A percentile compares a stretch with the other conserved stretches of the same genome.
phyloP scores from a whole-genome alignment of 2,329 filamentous ascomycete genomes.

The Penicillium brasilianum region DNA sequence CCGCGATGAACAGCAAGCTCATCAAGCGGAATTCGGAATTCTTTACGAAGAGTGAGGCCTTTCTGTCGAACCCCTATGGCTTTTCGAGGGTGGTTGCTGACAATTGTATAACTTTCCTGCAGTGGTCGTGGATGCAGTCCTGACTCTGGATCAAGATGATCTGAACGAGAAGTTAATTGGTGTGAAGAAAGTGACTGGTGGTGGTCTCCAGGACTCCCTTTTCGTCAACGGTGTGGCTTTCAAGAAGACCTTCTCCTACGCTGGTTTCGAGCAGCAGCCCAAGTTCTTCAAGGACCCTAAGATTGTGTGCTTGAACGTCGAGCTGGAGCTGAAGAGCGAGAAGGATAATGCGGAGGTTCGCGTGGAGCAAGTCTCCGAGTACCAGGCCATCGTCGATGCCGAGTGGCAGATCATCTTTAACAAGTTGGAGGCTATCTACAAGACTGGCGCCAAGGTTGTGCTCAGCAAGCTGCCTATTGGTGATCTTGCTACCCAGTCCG shows the following conservation, averaged over 20 bases:
- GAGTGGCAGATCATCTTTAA: slow-evolving; percentile 99
- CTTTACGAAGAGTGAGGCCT: slow-evolving; percentile 86
- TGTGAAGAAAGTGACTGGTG: slow-evolving; percentile 96
- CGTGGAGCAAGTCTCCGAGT: slow-evolving; percentile 97
- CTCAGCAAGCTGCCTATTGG: slow-evolving; percentile 97
- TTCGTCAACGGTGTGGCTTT: slow-evolving; percentile 98
- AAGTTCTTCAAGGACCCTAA: slow-evolving; percentile 94
- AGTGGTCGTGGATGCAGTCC: slow-evolving; percentile 98
- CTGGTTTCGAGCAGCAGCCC: slow-evolving; percentile 98
- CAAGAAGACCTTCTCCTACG: slow-evolving; percentile 99
- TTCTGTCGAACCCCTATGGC: slow-evolving; percentile 7
- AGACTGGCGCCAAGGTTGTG: slow-evolving; percentile 95
- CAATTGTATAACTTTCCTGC: slow-evolving; percentile 28
- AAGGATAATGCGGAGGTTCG: slow-evolving; percentile 99
- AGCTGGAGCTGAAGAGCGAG: slow-evolving; percentile 97
- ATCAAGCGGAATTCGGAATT: slow-evolving; percentile 97
- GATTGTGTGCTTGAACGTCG: slow-evolving; percentile 96
- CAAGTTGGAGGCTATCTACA: slow-evolving; percentile 93
- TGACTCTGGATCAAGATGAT: slow-evolving; percentile 94
- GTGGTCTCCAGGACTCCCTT: slow-evolving; percentile 91
- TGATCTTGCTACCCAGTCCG: slow-evolving; percentile 87
- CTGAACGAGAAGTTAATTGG: slow-evolving; percentile 98
- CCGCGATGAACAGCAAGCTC: slow-evolving; percentile 99
- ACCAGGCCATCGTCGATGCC: slow-evolving; percentile 98
- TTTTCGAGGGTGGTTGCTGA: slow-evolving; percentile 5